Conservation (phyloP, 768 basidiomycete genomes). For the Rhodotorula graminis region DNA sequence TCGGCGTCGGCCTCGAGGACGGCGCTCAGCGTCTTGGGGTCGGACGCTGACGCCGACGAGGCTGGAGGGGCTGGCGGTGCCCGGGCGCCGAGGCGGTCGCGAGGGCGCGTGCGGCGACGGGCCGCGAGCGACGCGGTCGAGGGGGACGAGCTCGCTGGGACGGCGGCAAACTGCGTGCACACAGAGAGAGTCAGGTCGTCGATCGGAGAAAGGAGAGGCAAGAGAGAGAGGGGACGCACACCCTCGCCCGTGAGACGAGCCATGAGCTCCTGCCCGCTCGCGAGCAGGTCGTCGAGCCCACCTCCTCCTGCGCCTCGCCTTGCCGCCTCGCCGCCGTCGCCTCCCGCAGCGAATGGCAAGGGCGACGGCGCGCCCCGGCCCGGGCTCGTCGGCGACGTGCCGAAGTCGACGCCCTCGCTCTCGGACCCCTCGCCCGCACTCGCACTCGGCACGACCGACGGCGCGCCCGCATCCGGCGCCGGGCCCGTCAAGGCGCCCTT, state of each 20-base stretch:
- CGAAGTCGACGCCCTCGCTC: not conserved
- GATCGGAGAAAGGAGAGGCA: not conserved
- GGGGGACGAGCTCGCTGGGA: not conserved
- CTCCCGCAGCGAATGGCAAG: not conserved
- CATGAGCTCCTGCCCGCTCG: constrained; percentile 26
- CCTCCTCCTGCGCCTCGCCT: not conserved
- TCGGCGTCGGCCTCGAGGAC: not conserved
- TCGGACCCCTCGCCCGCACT: too few species aligned
- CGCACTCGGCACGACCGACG: too few species aligned
- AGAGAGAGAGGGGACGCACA: not conserved
- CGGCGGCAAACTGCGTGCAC: too few species aligned
- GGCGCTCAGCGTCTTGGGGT: too few species aligned
- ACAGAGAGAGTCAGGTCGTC: too few species aligned
- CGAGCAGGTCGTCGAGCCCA: constrained; percentile 24
- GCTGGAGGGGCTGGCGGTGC: too few species aligned
- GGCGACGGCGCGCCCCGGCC: not conserved
- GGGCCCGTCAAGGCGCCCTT: not conserved
- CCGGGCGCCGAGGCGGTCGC: not conserved
- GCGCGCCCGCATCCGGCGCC: too few species aligned
- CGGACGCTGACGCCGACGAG: too few species aligned
- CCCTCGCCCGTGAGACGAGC: constrained; percentile 29
- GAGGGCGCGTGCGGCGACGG: not conserved
- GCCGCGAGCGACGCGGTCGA: not conserved
- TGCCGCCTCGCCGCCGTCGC: not conserved
- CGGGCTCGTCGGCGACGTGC: not conserved